Evolutionary conservation across 805 yeast species (phyloP).

Genomic region (Dipodascus geniculatus): DNA sequence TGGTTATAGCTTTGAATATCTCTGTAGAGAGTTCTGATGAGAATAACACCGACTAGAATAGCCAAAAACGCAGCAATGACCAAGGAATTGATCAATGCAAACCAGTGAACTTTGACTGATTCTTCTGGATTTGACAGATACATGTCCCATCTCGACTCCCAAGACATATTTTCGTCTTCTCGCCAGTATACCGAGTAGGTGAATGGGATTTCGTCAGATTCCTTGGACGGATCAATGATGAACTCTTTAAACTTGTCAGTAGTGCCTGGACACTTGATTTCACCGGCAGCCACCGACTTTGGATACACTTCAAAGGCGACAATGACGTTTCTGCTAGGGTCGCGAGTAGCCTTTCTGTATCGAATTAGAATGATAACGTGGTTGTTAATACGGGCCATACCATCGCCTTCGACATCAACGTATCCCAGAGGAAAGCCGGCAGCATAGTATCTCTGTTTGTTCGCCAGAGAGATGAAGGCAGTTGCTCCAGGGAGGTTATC

Average conservation of each 20-base stretch:
- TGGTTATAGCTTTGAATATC: slow-evolving; percentile 33
- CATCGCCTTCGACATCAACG: slow-evolving; percentile 36
- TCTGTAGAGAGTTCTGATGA: slow-evolving; percentile 42
- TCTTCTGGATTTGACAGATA: slow-evolving; percentile 43
- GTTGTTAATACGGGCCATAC: slow-evolving; percentile 52
- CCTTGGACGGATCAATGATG: slow-evolving; percentile 32
- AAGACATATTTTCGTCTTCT: slow-evolving; percentile 56
- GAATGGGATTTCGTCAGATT: slow-evolving; percentile 41
- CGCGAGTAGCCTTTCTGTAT: slow-evolving; percentile 34
- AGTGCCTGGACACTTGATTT: slow-evolving; percentile 63
- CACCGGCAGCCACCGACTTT: slow-evolving; percentile 46
- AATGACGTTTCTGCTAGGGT: slow-evolving; percentile 32
- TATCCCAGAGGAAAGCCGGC: slow-evolving; percentile 83
- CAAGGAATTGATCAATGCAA: slow-evolving; percentile 60
- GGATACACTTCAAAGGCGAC: slow-evolving; percentile 91
- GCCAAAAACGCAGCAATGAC: slow-evolving; percentile 53
- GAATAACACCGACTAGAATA: slow-evolving; percentile 51
- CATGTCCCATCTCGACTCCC: slow-evolving; percentile 63
- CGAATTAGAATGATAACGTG: slow-evolving; percentile 75
- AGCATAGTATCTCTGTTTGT: slow-evolving; percentile 58
- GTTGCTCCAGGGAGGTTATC: slow-evolving; percentile 87
- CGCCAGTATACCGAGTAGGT: slow-evolving; percentile 85
- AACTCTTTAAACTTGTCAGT: slow-evolving; percentile 46
- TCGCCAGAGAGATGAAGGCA: slow-evolving; percentile 51
- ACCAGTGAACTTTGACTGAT: slow-evolving; percentile 57